Evolutionary conservation across 495 filamentous ascomycete genomes (phyloP).

Genomic region (Friedmanniomyces simplex): DNA sequence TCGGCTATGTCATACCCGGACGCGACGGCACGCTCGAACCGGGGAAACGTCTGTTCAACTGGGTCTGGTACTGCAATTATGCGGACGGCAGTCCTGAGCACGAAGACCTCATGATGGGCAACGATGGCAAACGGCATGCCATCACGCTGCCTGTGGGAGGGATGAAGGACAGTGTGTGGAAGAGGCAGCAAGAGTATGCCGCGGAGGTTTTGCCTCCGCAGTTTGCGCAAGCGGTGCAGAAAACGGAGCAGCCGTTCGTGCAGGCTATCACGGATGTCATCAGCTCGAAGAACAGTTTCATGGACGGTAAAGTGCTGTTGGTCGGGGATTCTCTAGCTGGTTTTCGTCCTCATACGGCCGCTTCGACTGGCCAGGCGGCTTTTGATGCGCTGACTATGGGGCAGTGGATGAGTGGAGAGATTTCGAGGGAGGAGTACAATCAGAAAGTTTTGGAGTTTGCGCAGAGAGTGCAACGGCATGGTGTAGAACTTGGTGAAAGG

Average conservation of each 20-base stretch:
- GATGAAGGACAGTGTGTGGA: slow-evolving; percentile 18
- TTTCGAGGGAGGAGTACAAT: slow-evolving; percentile 35
- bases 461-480: slow-evolving; percentile 33
- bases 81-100: slow-evolving; percentile 21
- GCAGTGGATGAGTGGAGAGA: slow-evolving; percentile 22
- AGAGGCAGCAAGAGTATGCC: slow-evolving; percentile 14
- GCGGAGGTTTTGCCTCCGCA: slow-evolving; percentile 16
- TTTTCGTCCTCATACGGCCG: slow-evolving; percentile 22
- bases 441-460: slow-evolving; percentile 36
- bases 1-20: slow-evolving; percentile 46
- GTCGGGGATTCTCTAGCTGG: slow-evolving; percentile 22
- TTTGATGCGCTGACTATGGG: slow-evolving; percentile 21
- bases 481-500: slow-evolving; percentile 38
- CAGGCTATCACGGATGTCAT: slow-evolving; percentile 22
- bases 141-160: slow-evolving; percentile 18
- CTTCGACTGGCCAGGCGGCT: slow-evolving; percentile 22
- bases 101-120: slow-evolving; percentile 21
- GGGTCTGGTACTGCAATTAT: slow-evolving; percentile 49
- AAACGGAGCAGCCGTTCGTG: slow-evolving; percentile 21
- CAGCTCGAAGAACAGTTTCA: slow-evolving; percentile 10
- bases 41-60: slow-evolving; percentile 43
- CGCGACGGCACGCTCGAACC: slow-evolving; percentile 36
- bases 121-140: slow-evolving; percentile 14
- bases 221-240: slow-evolving; percentile 17
- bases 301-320: slow-evolving; percentile 20